These are phyloP conservation scores for Eutrema japonicum DNA, from an alignment of 345 rosid genomes.

Conservation along the genomic window DNA sequence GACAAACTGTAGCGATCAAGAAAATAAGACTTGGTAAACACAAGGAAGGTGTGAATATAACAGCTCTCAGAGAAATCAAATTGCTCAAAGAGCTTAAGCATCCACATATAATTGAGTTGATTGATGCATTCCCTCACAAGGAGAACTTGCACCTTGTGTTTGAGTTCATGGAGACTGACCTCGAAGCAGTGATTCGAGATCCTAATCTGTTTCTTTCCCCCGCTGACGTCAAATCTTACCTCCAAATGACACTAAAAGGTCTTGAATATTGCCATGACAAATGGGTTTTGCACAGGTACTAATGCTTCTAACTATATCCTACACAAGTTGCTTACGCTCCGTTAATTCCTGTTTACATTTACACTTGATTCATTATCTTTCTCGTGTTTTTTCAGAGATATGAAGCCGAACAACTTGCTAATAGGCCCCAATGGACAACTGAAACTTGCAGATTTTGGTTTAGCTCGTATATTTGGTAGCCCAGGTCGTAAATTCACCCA, in stretches of 20 bases:
- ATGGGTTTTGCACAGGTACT: slow-evolving; percentile 88
- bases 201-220: slow-evolving; percentile 88
- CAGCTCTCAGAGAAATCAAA: slow-evolving; percentile 96
- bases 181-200: slow-evolving; percentile 91
- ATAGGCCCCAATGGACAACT: slow-evolving; percentile 80
- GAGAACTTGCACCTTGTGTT: slow-evolving; percentile 93
- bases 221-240: slow-evolving; percentile 82
- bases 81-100: slow-evolving; percentile 87
- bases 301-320: not conserved
- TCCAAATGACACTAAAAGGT: slow-evolving; percentile 88
- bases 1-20: slow-evolving; percentile 89
- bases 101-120: slow-evolving; percentile 80
- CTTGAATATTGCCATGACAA: slow-evolving; percentile 83
- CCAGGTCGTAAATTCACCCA: slow-evolving; percentile 87
- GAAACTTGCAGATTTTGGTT: slow-evolving; percentile 93
- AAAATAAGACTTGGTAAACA: slow-evolving; percentile 89
- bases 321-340: slow-evolving; percentile 6
- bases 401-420: slow-evolving; percentile 95
- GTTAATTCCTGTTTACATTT: not conserved
- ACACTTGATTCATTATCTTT: slow-evolving; percentile 3
- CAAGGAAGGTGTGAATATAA: slow-evolving; percentile 90
- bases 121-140: slow-evolving; percentile 94
- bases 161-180: slow-evolving; percentile 98
- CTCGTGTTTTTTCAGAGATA: slow-evolving; percentile 61
- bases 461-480: slow-evolving; percentile 89